Evolutionary conservation across 2,329 filamentous ascomycete genomes (phyloP).

Genomic region (Fusarium sp.): DNA sequence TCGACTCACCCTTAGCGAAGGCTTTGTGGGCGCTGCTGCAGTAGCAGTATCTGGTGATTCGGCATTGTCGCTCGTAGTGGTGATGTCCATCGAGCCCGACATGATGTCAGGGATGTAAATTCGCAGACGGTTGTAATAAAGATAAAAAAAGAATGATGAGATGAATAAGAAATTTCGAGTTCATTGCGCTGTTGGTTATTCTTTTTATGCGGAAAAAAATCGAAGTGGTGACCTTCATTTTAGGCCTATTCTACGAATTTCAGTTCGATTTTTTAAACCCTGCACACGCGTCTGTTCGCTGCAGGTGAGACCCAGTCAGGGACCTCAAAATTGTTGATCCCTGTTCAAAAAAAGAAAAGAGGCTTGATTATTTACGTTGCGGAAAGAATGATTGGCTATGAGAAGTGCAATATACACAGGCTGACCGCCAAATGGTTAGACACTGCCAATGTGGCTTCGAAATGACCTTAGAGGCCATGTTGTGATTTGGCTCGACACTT

Average conservation of each 20-base stretch:
- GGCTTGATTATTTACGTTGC: background rate
- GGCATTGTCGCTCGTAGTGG: too few relatives aligned
- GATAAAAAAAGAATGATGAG: accelerated
- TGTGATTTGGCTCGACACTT: too few relatives aligned
- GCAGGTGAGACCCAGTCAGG: background rate
- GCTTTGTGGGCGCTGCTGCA: background rate
- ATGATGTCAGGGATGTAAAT: too few relatives aligned
- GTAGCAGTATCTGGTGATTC: background rate
- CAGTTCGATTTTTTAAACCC: background rate
- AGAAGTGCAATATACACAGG: too few relatives aligned
- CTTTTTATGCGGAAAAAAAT: background rate
- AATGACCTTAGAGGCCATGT: too few relatives aligned
- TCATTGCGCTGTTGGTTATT: background rate
- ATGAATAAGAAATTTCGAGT: too few relatives aligned
- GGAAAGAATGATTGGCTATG: background rate
- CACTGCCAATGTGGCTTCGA: too few relatives aligned
- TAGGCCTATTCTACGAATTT: too few relatives aligned
- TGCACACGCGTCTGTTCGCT: slow-evolving; percentile 3
- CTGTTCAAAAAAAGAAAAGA: background rate
- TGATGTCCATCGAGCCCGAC: background rate
- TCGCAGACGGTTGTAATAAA: background rate
- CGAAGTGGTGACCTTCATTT: background rate
- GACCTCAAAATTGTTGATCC: slow-evolving; percentile 1
- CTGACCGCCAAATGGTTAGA: too few relatives aligned
- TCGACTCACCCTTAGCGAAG: background rate